Percentiles rank a stretch among this genome's conserved stretches.
phyloP scores from a whole-genome alignment of 1,139 yeast genomes.

The Sugiyamaella pinicola region DNA sequence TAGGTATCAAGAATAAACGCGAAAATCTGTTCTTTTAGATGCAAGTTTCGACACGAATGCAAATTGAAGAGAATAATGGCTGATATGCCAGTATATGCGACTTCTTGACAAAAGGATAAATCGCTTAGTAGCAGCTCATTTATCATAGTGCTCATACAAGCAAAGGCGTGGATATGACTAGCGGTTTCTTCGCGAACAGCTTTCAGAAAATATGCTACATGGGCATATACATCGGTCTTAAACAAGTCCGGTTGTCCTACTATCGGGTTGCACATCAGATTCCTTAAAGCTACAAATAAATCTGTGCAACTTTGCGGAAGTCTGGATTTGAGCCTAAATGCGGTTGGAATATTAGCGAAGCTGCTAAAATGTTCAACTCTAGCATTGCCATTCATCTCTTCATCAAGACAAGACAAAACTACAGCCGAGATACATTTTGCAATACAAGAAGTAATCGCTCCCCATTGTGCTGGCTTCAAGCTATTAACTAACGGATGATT shows the following conservation, averaged over 20 bases:
- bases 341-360: neutral
- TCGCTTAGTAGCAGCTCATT: constrained; percentile 27
- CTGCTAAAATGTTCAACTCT: neutral
- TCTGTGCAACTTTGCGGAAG: constrained; percentile 16
- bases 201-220: constrained; percentile 22
- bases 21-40: constrained; percentile 33
- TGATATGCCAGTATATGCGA: constrained; percentile 28
- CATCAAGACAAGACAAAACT: constrained; percentile 13
- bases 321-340: constrained; percentile 4
- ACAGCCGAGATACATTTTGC: constrained; percentile 15
- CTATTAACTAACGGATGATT: constrained; percentile 33
- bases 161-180: constrained; percentile 26
- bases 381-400: neutral
- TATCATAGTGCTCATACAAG: constrained; percentile 24
- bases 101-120: constrained; percentile 31
- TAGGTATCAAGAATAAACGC: constrained; percentile 30
- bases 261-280: constrained; percentile 9
- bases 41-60: constrained; percentile 29
- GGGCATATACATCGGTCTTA: constrained; percentile 7
- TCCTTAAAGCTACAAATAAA: constrained; percentile 7
- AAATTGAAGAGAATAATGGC: constrained; percentile 22
- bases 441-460: constrained; percentile 23
- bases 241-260: constrained; percentile 1
- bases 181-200: constrained; percentile 26
- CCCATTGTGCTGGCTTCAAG: constrained; percentile 32